Conservation (phyloP, 2,329 filamentous ascomycete species). For the Ascocoryne sarcoides region DNA sequence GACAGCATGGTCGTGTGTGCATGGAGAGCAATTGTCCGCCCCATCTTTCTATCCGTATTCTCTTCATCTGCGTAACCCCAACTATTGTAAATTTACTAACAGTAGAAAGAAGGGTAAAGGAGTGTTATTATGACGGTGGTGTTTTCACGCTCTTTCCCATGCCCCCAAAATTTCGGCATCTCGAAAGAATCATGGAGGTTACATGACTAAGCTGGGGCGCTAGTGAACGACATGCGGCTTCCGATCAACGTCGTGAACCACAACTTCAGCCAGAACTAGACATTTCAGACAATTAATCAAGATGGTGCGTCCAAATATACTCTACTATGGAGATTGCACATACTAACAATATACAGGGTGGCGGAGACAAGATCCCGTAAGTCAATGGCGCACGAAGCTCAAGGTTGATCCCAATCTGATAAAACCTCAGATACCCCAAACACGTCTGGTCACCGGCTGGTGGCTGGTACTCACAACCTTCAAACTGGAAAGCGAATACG, state of each 20-base stretch:
- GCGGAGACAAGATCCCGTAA: conserved; percentile 70
- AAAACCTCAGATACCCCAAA: conserved; percentile 70
- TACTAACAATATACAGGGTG: conserved; percentile 52
- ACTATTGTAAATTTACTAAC: too few species aligned
- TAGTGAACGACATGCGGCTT: conserved; percentile 8
- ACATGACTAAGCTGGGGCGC: conserved; percentile 7
- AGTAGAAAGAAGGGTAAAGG: neutral
- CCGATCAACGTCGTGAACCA: conserved; percentile 12
- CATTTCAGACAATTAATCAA: conserved; percentile 33
- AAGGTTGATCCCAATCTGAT: conserved; percentile 14
- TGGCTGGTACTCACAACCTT: conserved; percentile 93
- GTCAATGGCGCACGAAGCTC: conserved; percentile 24
- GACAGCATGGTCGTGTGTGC: conserved; percentile 34
- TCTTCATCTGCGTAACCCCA: conserved; percentile 40
- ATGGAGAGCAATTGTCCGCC: conserved; percentile 48
- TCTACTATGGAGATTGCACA: neutral
- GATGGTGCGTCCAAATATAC: conserved; percentile 42
- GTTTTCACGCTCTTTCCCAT: conserved; percentile 8
- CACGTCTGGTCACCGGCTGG: conserved; percentile 98
- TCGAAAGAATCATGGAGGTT: conserved; percentile 12
- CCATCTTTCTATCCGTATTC: conserved; percentile 51
- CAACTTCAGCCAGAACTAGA: conserved; percentile 6
- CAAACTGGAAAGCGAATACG: conserved; percentile 94
- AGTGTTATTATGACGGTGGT: neutral
- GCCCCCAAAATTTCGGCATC: conserved; percentile 18